Percentiles rank a stretch among this genome's conserved stretches.
Conservation (phyloP, 306 rosid species). For the Castanopsis chinensis region DNA sequence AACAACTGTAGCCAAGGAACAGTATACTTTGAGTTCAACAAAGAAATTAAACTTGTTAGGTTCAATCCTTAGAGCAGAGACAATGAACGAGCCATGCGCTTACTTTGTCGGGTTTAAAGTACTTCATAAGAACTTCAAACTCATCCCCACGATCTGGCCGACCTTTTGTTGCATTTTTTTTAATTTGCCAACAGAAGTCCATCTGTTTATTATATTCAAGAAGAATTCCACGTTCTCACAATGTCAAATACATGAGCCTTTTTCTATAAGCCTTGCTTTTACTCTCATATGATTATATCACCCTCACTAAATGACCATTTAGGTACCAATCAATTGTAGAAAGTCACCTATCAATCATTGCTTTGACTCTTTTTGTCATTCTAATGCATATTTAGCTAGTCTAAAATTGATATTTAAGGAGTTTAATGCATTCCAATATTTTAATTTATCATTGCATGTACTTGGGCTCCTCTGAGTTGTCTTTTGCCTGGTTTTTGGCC, state of each 20-base stretch:
- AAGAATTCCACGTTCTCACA: constrained; percentile 67
- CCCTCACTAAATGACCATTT: constrained; percentile 27
- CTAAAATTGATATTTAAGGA: constrained; percentile 19
- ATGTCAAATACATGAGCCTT: constrained; percentile 36
- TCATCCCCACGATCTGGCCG: constrained; percentile 75
- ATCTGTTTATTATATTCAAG: constrained; percentile 27
- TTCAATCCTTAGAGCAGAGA: constrained; percentile 36
- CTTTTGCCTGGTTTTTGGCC: constrained; percentile 37
- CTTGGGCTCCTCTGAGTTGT: constrained; percentile 55
- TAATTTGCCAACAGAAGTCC: constrained; percentile 38
- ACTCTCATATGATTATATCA: not conserved
- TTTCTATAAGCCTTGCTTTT: not conserved
- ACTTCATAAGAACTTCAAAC: constrained; percentile 38
- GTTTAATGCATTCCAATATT: constrained; percentile 28
- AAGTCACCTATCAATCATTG: constrained; percentile 43
- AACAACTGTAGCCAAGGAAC: too few relatives aligned
- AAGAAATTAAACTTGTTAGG: constrained; percentile 16
- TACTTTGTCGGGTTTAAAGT: constrained; percentile 47
- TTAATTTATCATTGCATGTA: constrained; percentile 42
- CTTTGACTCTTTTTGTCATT: constrained; percentile 19
- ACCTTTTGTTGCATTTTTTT: constrained; percentile 24
- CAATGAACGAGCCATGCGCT: constrained; percentile 51
- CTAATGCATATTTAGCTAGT: constrained; percentile 9
- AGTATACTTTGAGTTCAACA: not conserved
- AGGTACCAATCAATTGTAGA: constrained; percentile 27